These are phyloP conservation scores for Serendipita indica DNA, from an alignment of 768 basidiomycete species.

Conservation along the genomic window DNA sequence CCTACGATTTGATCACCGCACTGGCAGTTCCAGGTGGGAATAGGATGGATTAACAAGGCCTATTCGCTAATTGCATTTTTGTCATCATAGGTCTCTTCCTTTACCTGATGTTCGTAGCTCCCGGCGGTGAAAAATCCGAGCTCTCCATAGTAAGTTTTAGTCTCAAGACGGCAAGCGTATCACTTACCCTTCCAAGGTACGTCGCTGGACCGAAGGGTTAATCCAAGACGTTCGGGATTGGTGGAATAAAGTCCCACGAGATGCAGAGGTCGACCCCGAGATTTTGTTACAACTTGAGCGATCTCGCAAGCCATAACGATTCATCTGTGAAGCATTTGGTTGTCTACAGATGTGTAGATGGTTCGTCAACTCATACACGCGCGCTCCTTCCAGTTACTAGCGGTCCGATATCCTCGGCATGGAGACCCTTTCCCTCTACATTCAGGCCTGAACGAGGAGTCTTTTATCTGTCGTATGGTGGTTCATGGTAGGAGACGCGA, in stretches of 20 bases:
- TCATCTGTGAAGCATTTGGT: too few relatives aligned
- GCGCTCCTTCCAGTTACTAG: too few relatives aligned
- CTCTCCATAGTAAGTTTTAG: not conserved
- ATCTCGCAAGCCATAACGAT: not conserved
- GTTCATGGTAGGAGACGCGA: too few relatives aligned
- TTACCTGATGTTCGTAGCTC: not conserved
- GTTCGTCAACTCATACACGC: too few relatives aligned
- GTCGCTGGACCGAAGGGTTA: constrained; percentile 1
- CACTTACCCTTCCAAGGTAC: not conserved
- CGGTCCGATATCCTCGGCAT: too few relatives aligned
- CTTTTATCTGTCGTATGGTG: too few relatives aligned
- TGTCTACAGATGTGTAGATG: too few relatives aligned
- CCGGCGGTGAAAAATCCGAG: not conserved
- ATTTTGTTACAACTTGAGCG: not conserved
- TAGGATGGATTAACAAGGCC: not conserved
- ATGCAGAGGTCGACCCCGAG: not conserved
- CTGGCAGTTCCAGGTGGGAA: not conserved
- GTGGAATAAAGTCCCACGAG: not conserved
- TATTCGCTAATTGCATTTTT: not conserved
- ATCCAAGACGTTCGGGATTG: not conserved
- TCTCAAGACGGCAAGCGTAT: not conserved
- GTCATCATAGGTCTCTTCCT: not conserved
- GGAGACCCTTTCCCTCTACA: too few relatives aligned
- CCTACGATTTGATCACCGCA: not conserved
- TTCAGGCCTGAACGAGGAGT: too few relatives aligned